A percentile compares a stretch with the other conserved stretches of the same genome.
These are phyloP conservation scores for Asclepias syriaca DNA, from an alignment of 257 asterid species.

Conservation along the genomic window DNA sequence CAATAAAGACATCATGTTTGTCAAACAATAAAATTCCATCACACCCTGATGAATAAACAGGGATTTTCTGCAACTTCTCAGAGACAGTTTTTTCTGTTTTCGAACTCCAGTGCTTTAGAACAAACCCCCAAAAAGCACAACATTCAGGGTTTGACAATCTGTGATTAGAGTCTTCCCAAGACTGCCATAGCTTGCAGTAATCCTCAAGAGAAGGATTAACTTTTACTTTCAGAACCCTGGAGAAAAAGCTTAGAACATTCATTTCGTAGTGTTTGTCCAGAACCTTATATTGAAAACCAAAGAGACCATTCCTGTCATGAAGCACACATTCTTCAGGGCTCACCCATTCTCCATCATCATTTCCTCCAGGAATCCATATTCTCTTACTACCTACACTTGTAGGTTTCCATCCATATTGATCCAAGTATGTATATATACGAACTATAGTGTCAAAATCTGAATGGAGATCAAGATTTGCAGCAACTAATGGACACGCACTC, in stretches of 20 bases:
- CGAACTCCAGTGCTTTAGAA: slow-evolving; percentile 25
- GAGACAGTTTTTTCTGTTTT: slow-evolving; percentile 11
- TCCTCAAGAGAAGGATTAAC: slow-evolving; percentile 26
- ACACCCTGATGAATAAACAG: slow-evolving; percentile 23
- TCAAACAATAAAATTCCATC: slow-evolving; percentile 17
- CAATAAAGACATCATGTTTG: slow-evolving; percentile 29
- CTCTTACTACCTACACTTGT: slow-evolving; percentile 7
- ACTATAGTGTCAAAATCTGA: slow-evolving; percentile 18
- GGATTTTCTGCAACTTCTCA: slow-evolving; percentile 24
- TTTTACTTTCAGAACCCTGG: slow-evolving; percentile 22
- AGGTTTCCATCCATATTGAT: slow-evolving; percentile 24
- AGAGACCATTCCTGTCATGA: slow-evolving; percentile 26
- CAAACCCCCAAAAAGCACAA: slow-evolving; percentile 30
- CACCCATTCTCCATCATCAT: slow-evolving; percentile 29
- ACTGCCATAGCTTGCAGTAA: slow-evolving; percentile 30
- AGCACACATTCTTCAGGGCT: slow-evolving; percentile 27
- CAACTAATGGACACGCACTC: slow-evolving; percentile 25
- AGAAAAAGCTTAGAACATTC: slow-evolving; percentile 22
- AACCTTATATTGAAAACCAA: slow-evolving; percentile 21
- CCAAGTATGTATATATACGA: slow-evolving; percentile 27
- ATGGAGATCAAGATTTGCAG: slow-evolving; percentile 17
- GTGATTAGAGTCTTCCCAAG: slow-evolving; percentile 21
- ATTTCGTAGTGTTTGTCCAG: slow-evolving; percentile 23
- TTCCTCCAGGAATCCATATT: slow-evolving; percentile 33
- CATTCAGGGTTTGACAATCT: slow-evolving; percentile 23